A percentile compares a stretch with the other conserved stretches of the same genome.
These are phyloP conservation scores for Tricholoma terreum DNA, from an alignment of 768 basidiomycete species.

Conservation along the genomic window DNA sequence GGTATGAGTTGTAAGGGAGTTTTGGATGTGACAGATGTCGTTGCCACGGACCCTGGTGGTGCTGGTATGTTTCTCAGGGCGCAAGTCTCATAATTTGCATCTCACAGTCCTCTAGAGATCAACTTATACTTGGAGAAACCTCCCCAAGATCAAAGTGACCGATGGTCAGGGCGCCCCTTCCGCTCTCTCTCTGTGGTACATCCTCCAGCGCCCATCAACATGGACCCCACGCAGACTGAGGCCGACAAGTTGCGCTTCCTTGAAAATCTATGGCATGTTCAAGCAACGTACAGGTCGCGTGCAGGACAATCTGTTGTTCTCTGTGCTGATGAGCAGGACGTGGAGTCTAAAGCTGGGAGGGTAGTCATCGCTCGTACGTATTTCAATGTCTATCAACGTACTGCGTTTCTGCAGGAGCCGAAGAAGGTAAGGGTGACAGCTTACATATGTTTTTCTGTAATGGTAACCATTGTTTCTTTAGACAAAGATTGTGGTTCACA, in stretches of 20 bases:
- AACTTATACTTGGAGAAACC: constrained; percentile 82
- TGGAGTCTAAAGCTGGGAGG: constrained; percentile 62
- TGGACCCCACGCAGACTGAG: constrained; percentile 63
- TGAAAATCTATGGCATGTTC: constrained; percentile 85
- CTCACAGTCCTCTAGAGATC: constrained; percentile 52
- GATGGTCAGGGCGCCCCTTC: constrained; percentile 86
- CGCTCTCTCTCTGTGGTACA: constrained; percentile 75
- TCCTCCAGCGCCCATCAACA: constrained; percentile 62
- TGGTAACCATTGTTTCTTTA: constrained; percentile 26
- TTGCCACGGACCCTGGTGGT: constrained; percentile 81
- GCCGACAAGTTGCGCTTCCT: constrained; percentile 79
- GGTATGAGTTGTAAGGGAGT: constrained; percentile 84
- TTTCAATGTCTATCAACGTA: constrained; percentile 85
- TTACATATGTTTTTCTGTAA: constrained; percentile 1
- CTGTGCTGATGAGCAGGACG: constrained; percentile 68
- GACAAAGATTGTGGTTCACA: constrained; percentile 87
- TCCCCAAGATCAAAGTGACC: constrained; percentile 76
- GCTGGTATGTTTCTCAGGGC: constrained; percentile 52
- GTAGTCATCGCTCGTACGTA: constrained; percentile 74
- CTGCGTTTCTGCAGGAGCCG: constrained; percentile 70
- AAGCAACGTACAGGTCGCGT: constrained; percentile 75
- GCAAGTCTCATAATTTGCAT: background rate
- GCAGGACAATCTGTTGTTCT: constrained; percentile 72
- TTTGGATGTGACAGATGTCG: constrained; percentile 80
- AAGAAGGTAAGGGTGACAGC: constrained; percentile 60